Evolutionary conservation across 1,284 basidiomycete species (phyloP).

Genomic region (Ceratobasidium sp.): DNA sequence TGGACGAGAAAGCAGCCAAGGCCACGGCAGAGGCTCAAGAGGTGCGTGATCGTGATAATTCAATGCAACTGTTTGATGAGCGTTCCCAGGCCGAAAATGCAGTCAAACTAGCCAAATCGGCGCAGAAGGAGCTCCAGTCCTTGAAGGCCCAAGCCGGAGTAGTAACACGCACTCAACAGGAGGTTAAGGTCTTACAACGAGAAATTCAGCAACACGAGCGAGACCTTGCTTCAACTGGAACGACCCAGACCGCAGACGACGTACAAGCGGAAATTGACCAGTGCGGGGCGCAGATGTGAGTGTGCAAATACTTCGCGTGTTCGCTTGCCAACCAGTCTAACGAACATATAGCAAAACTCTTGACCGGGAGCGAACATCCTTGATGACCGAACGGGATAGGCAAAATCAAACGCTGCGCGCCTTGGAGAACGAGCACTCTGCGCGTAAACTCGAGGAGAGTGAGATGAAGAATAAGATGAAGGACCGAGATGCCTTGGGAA

Average conservation of each 20-base stretch:
- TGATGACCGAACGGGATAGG: conserved; percentile 74
- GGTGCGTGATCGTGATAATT: conserved; percentile 55
- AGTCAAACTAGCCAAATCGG: conserved; percentile 52
- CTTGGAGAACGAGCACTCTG: conserved; percentile 59
- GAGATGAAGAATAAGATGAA: conserved; percentile 47
- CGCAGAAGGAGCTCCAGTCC: conserved; percentile 66
- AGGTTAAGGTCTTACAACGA: conserved; percentile 70
- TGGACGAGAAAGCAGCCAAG: conserved; percentile 64
- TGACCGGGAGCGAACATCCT: conserved; percentile 71
- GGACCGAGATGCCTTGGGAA: conserved; percentile 38
- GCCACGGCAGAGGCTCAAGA: conserved; percentile 66
- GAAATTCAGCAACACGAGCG: conserved; percentile 76
- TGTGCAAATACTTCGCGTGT: conserved; percentile 40
- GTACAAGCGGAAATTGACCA: conserved; percentile 79
- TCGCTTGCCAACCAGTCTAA: background rate
- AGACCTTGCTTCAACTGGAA: conserved; percentile 75
- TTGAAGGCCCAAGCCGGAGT: conserved; percentile 74
- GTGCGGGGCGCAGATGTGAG: conserved; percentile 74
- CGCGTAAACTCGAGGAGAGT: conserved; percentile 62
- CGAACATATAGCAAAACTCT: conserved; percentile 67
- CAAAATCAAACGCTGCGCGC: conserved; percentile 66
- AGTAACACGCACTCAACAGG: conserved; percentile 70
- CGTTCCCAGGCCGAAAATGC: conserved; percentile 46
- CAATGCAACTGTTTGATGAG: background rate
- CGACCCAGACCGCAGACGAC: conserved; percentile 83